phyloP scores from a whole-genome alignment of 495 filamentous ascomycete genomes.

The Achaetomiella virescens region DNA sequence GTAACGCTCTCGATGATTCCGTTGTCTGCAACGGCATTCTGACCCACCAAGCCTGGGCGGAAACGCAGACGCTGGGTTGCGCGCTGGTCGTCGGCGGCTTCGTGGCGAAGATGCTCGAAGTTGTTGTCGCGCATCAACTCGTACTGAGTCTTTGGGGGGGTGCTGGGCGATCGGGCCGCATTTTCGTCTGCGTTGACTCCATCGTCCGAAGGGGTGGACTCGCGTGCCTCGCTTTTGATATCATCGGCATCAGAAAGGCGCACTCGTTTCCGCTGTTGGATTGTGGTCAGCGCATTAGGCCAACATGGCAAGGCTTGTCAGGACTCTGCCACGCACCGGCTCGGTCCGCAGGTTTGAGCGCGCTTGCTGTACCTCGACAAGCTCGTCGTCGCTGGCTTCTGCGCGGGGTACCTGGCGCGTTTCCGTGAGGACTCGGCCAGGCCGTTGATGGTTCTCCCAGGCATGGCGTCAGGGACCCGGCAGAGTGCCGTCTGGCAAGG shows the following conservation, averaged over 20 bases:
- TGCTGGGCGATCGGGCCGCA: constrained; percentile 11
- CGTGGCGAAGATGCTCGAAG: constrained; percentile 47
- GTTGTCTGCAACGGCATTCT: constrained; percentile 73
- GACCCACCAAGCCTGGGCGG: constrained; percentile 46
- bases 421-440: constrained; percentile 25
- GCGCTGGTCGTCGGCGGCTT: constrained; percentile 55
- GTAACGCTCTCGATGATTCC: constrained; percentile 77
- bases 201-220: constrained; percentile 28
- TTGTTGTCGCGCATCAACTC: constrained; percentile 46
- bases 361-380: constrained; percentile 40
- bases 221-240: constrained; percentile 16
- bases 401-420: constrained; percentile 29
- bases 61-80: constrained; percentile 65
- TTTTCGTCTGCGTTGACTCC: constrained; percentile 27
- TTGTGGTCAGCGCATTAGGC: not conserved
- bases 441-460: constrained; percentile 15
- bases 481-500: not conserved
- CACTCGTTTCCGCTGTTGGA: constrained; percentile 38
- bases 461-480: constrained; percentile 12
- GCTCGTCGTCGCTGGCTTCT: constrained; percentile 47
- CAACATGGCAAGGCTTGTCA: not conserved
- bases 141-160: constrained; percentile 43
- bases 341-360: constrained; percentile 41
- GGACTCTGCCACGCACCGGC: constrained; percentile 34
- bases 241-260: constrained; percentile 33